Conservation (phyloP, 1,139 yeast species). For the Blastobotrys arbuscula region DNA sequence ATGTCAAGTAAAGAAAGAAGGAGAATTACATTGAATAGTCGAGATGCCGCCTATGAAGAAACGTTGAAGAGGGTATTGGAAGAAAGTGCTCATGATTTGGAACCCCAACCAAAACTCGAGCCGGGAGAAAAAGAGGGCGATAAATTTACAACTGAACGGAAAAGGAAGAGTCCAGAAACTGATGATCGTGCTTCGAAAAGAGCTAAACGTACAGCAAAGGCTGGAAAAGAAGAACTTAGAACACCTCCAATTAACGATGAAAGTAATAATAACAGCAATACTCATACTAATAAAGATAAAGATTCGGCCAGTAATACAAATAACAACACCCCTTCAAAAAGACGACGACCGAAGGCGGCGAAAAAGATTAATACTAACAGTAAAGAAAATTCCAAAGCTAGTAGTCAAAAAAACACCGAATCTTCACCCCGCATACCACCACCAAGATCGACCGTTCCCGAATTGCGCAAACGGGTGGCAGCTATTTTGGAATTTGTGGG, state of each 20-base stretch:
- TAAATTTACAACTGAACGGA: conserved; percentile 11
- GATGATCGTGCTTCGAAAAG: conserved; percentile 10
- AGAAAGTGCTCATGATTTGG: conserved; percentile 55
- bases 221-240: not conserved
- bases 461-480: conserved; percentile 80
- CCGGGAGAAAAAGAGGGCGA: conserved; percentile 19
- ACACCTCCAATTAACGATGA: conserved; percentile 1
- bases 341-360: conserved; percentile 11
- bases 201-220: conserved; percentile 3
- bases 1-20: conserved; percentile 13
- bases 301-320: conserved; percentile 1
- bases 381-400: conserved; percentile 11
- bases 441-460: conserved; percentile 64
- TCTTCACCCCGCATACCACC: conserved; percentile 81
- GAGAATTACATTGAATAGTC: conserved; percentile 33
- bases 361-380: conserved; percentile 10
- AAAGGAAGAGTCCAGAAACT: conserved; percentile 4
- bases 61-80: conserved; percentile 64
- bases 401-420: conserved; percentile 29
- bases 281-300: not conserved
- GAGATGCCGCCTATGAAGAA: conserved; percentile 60
- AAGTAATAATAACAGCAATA: not conserved
- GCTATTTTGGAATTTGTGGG: conserved; percentile 89
- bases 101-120: conserved; percentile 18
- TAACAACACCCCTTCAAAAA: conserved; percentile 11